Conservation (phyloP, 106 monocot genomes). For the Acorus gramineus region DNA sequence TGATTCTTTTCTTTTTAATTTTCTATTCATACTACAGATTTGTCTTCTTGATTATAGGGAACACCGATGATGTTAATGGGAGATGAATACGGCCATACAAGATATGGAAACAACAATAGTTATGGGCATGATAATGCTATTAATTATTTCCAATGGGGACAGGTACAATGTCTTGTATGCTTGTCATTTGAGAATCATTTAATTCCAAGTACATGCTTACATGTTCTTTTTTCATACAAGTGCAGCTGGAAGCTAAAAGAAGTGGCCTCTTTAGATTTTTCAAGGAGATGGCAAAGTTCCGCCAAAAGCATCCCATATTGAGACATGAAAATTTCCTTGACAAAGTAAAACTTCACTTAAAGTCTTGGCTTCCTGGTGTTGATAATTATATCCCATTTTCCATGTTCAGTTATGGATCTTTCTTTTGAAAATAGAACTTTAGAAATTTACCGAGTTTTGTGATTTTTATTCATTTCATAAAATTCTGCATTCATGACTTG, state of each 20-base stretch:
- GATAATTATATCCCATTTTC: no score
- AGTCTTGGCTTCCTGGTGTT: no score
- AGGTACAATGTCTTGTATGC: constrained; percentile 33
- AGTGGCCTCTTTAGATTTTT: constrained; percentile 73
- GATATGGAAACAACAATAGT: constrained; percentile 95
- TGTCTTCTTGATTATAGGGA: constrained; percentile 32
- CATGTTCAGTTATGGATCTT: no score
- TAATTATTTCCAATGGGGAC: constrained; percentile 86
- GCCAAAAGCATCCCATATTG: constrained; percentile 49
- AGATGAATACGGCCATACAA: constrained; percentile 97
- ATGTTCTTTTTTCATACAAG: constrained; percentile 4
- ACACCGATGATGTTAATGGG: constrained; percentile 97
- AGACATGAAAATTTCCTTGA: constrained; percentile 55
- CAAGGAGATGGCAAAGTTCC: constrained; percentile 78
- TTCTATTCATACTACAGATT: no score
- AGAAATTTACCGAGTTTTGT: no score
- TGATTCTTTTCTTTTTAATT: no score
- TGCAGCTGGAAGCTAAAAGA: constrained; percentile 71
- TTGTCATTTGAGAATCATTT: not conserved
- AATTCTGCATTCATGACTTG: no score
- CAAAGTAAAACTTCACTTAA: constrained; percentile 30
- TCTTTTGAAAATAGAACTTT: no score
- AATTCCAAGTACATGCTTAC: not conserved
- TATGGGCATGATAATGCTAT: constrained; percentile 92
- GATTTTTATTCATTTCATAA: no score